Percentiles rank a stretch among this genome's conserved stretches.
Evolutionary conservation across 768 basidiomycete genomes (phyloP).

Genomic region (Pleurotus sapidus): DNA sequence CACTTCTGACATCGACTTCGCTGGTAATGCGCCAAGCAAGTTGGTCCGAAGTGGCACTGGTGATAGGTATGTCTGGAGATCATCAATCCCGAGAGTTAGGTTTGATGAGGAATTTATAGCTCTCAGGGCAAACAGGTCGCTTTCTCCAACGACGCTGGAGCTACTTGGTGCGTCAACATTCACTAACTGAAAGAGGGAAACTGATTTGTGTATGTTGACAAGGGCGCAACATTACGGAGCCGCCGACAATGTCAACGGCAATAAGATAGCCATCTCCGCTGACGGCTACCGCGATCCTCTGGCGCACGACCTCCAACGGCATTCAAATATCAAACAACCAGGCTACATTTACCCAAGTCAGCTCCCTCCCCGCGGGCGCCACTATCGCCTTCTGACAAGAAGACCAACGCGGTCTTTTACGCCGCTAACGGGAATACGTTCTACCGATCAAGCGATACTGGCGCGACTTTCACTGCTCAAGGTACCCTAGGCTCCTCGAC

Average conservation of each 20-base stretch:
- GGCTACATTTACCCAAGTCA: slow-evolving; percentile 44
- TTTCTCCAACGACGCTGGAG: slow-evolving; percentile 50
- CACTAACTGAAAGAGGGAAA: background rate
- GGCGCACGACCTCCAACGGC: slow-evolving; percentile 47
- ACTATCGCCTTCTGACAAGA: slow-evolving; percentile 65
- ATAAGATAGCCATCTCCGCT: slow-evolving; percentile 47
- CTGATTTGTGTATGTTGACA: slow-evolving; percentile 10
- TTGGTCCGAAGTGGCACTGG: slow-evolving; percentile 47
- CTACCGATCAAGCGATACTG: slow-evolving; percentile 59
- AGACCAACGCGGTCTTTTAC: slow-evolving; percentile 55
- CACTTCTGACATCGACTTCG: slow-evolving; percentile 37
- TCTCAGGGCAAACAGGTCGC: slow-evolving; percentile 53
- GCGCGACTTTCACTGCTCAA: slow-evolving; percentile 44
- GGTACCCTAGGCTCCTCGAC: slow-evolving; percentile 47
- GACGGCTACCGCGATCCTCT: slow-evolving; percentile 56
- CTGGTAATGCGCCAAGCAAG: slow-evolving; percentile 35
- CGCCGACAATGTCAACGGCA: slow-evolving; percentile 41
- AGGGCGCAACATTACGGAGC: slow-evolving; percentile 56
- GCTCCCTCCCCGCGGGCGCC: slow-evolving; percentile 48
- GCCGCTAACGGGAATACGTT: slow-evolving; percentile 52
- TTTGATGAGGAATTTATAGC: slow-evolving; percentile 15
- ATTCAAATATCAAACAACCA: slow-evolving; percentile 52
- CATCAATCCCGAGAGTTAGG: background rate
- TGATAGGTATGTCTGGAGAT: slow-evolving; percentile 28
- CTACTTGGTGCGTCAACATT: slow-evolving; percentile 37